Percentiles rank a stretch among this genome's conserved stretches.
Conservation (phyloP, 176 grass and related monocot genomes). For the Miscanthus lutarioriparius region DNA sequence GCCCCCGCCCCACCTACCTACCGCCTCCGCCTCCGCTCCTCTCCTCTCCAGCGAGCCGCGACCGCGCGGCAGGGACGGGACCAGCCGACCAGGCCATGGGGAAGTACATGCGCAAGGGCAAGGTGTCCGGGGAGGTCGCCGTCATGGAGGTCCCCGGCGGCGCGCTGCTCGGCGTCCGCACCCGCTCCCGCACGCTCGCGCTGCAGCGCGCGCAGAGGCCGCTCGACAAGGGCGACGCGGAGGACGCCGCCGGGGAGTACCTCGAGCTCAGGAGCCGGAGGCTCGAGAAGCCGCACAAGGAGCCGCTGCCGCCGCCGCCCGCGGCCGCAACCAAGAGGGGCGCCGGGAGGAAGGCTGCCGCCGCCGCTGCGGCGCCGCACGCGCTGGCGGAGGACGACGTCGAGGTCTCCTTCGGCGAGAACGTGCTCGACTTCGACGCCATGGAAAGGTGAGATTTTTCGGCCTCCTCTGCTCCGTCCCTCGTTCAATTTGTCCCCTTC, state of each 20-base stretch:
- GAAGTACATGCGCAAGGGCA: constrained; percentile 87
- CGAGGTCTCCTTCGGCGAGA: constrained; percentile 63
- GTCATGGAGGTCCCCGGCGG: constrained; percentile 74
- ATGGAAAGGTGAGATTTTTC: constrained; percentile 46
- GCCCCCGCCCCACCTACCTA: too few relatives aligned
- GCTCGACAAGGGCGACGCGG: not conserved
- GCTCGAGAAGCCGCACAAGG: constrained; percentile 78
- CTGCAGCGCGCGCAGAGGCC: constrained; percentile 52
- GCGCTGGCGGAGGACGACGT: constrained; percentile 27
- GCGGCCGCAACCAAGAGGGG: not conserved
- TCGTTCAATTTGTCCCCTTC: not conserved
- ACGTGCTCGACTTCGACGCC: constrained; percentile 53
- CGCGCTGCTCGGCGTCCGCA: constrained; percentile 73
- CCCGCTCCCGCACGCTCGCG: constrained; percentile 72
- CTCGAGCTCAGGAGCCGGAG: constrained; percentile 83
- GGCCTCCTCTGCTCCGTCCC: not conserved
- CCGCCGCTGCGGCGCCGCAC: not conserved
- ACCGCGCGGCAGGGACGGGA: not conserved
- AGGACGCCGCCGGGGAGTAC: constrained; percentile 28
- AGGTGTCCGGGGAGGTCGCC: constrained; percentile 78
- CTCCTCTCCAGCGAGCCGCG: not conserved
- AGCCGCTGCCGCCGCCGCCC: not conserved
- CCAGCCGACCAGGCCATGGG: constrained; percentile 49
- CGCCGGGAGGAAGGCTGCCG: not conserved
- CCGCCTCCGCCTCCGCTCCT: not conserved